Evolutionary conservation across 2,329 filamentous ascomycete genomes (phyloP), one percentile per base, ranked within the genome.

Genomic region (Fusarium acutatum): DNA sequence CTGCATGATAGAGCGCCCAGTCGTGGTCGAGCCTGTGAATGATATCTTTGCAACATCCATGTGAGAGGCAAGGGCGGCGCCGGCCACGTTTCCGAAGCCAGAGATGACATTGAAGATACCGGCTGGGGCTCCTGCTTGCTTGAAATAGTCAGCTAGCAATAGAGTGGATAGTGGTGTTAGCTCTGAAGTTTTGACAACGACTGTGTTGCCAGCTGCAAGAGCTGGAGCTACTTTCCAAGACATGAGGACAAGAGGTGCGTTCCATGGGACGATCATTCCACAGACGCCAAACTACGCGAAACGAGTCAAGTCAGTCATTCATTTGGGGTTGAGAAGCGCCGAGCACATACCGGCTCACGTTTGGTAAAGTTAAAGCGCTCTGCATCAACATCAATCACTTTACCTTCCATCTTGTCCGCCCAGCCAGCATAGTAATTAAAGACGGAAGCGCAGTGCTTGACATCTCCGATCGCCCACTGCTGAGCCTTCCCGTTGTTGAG

Each of bases 261-360:
- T 49, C 46, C 28, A 49, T 0, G 28, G 46, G 22, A 49, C 15
- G 22, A 49, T n/a, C 0, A 32, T 3, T 2, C 46, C 28, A 49
- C 28, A 49, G 0, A 49, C 46, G 22, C 46, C 46, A 49, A 49
- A 49, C 46, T 49, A 18, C 5, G 0, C 26, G 3, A 28, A 5
- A 11, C 3, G 26, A 3, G 7, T 13, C 5, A 9, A n/a, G 20
- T 49, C 4, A 49, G 14, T 30, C 2, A 20, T 17, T n/a, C 10
- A 8, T 47, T 8, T 7, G 13, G 18, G 18, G 26, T 13, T 15
- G 5, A n/a, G 22, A 24, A 8, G 12, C 1, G 2, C 10, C 4
- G 2, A 6, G 5, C 4, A 49, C 46, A 13, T 49, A 49, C 46
- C 28, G 46, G 46, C 46, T 49, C 22, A n/a, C 28, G 28, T 11